Evolutionary conservation across 371 early-diverging fungal species (phyloP), one percentile per base, ranked within the genome.

Genomic region (Encephalitozoon intestinalis): DNA sequence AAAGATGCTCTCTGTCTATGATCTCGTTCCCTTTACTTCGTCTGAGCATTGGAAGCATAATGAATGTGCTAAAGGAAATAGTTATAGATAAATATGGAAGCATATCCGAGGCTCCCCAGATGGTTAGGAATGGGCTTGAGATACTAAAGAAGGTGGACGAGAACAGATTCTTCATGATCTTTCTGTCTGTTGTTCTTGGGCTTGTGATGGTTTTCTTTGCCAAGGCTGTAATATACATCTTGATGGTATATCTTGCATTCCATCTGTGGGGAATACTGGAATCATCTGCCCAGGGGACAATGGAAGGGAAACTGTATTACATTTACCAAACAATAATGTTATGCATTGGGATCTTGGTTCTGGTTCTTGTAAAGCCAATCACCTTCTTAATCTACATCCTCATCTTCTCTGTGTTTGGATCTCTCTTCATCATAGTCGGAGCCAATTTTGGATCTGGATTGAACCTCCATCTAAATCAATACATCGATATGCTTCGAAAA

Each of bases 191-290:
- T 30, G 31, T 21, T 4, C 28, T 28, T n/a, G 58, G 58, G 21
- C 11, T 46, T 2, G 58, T 58, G 34, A 58, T 58, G 58, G 30
- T 58, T 58, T 58, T 58, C 34, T 58, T 34, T 58, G 58, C 34
- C 6, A 58, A 58, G 28, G 34, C 37, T 2, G 12, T 58, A 18
- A 37, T 37, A 58, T 58, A 58, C 28, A n/a, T 58, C 9, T 9
- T 58, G 34, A 58, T 58, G 37, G 34, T 11, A 6, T 58, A 58
- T n/a, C 58, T 58, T 34, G 58, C 34, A 21, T 34, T 58, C 58
- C 21, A 37, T 28, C 34, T 37, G 15, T 58, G 58, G 58, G 37
- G 37, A 6, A 15, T 34, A n/a, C 3, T 58, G 15, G 49, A 46
- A 21, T 46, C 49, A 21, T 46, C 49, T 18, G 18, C 49, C 5